Percentiles rank a stretch among this genome's conserved stretches.
These are phyloP conservation scores for Curvularia hawaiiensis DNA, from an alignment of 2,329 filamentous ascomycete genomes.

Conservation along the genomic window DNA sequence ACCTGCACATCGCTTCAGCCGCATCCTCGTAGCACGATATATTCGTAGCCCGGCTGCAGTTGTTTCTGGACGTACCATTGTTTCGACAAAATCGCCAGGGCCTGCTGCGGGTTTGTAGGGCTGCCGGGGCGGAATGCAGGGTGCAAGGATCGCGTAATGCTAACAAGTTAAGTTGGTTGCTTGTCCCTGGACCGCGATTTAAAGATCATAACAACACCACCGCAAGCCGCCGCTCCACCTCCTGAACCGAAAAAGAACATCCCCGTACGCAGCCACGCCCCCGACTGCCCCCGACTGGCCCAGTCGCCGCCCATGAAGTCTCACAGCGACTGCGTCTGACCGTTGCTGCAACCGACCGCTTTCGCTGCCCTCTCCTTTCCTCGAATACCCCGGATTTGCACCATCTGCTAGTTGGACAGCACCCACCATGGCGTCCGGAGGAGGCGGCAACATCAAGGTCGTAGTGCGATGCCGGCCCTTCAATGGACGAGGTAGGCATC, in stretches of 20 bases:
- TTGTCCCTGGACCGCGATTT: conserved; percentile 14
- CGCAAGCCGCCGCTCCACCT: conserved; percentile 24
- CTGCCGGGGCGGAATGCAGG: conserved; percentile 7
- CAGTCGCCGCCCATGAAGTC: conserved; percentile 37
- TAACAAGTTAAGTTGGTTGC: conserved; percentile 26
- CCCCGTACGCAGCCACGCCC: neutral
- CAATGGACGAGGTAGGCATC: conserved; percentile 79
- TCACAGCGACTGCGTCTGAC: conserved; percentile 32
- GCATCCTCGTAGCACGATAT: neutral
- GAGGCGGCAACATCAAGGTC: conserved; percentile 95
- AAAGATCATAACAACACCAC: conserved; percentile 28
- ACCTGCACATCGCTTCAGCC: neutral
- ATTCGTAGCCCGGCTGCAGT: neutral
- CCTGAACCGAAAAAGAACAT: conserved; percentile 24
- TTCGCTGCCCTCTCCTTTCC: conserved; percentile 22
- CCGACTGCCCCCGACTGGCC: conserved; percentile 1
- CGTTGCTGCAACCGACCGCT: conserved; percentile 19
- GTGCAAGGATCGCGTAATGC: conserved; percentile 37
- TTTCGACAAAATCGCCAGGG: conserved; percentile 7
- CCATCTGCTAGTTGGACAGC: neutral
- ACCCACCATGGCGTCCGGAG: conserved; percentile 69
- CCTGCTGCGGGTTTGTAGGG: conserved; percentile 8
- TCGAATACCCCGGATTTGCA: conserved; percentile 14
- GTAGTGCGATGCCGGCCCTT: conserved; percentile 96
- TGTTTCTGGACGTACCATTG: conserved; percentile 1